Evolutionary conservation across 768 basidiomycete genomes (phyloP), one percentile per base, ranked within the genome.

Genomic region (Rhodosporidiobolus sp.): DNA sequence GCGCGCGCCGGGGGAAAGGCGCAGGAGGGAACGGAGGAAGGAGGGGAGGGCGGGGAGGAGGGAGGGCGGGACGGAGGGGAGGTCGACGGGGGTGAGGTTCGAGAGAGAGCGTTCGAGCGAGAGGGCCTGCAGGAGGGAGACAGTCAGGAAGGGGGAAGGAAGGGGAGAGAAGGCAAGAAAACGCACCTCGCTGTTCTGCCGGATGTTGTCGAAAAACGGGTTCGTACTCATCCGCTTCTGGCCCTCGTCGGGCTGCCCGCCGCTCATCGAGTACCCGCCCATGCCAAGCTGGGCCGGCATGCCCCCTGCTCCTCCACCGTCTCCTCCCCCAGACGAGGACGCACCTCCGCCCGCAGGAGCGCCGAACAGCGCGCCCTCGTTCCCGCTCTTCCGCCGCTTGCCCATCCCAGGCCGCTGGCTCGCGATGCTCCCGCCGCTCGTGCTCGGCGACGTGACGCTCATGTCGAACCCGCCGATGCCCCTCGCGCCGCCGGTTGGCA

Each of bases 191-290:
- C 70, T 76, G 69, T 83, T 83, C 63, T 83, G 83, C 32, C 83
- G 79, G 77, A 98, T 90, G 77, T 90, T 89, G 81, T 98, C 94
- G 76, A 92, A 97, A 83, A 98, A 98, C 17, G 95, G 95, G 80
- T 95, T 97, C 76, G 85, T 58, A 19, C 67, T 71, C 67, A 72
- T 64, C 43, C 65, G 52, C 35, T 28, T 56, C 61, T 63, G 69
- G 46, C 35, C 63, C 11, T 53, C 30, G 8, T 20, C 61, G 10
- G 34, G 9, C 19, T 35, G 11, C 16, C 7, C 22, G 34, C n/a
- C 49, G 16, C 19, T n/a, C 49, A 2, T 9, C 50, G 24, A 14
- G 24, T 28, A 26, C 60, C 34, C 61, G 45, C 60, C 45, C 55
- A 54, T 58, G 3, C 56, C 56, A 11, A 58, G 45, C 45, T 17